These are phyloP conservation scores for Bipolaris oryzae DNA, from an alignment of 2,329 filamentous ascomycete species.

Conservation along the genomic window DNA sequence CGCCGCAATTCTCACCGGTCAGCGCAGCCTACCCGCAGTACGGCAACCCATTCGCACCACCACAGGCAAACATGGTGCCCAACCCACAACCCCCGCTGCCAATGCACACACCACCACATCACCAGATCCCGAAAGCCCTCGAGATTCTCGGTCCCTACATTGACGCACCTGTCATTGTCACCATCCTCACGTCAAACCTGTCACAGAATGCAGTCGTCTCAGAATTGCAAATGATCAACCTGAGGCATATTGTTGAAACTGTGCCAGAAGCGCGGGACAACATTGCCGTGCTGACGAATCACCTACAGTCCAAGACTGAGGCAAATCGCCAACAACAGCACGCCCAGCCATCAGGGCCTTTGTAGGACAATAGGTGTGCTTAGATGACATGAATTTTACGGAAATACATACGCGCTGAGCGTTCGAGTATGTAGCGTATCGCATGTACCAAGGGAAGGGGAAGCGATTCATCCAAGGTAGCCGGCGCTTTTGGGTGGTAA, in stretches of 20 bases:
- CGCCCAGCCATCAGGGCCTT: conserved; percentile 5
- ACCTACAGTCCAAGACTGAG: conserved; percentile 24
- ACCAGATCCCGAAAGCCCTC: conserved; percentile 46
- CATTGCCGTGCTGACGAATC: conserved; percentile 36
- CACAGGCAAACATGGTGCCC: conserved; percentile 15
- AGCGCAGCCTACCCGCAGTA: conserved; percentile 34
- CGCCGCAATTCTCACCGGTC: conserved; percentile 44
- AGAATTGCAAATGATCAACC: conserved; percentile 71
- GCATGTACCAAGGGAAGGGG: neutral
- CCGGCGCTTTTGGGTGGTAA: conserved; percentile 4
- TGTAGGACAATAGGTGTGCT: neutral
- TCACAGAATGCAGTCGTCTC: conserved; percentile 42
- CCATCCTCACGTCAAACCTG: conserved; percentile 43
- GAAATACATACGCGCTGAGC: neutral
- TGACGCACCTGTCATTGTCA: conserved; percentile 49
- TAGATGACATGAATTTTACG: neutral
- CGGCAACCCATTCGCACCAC: conserved; percentile 28
- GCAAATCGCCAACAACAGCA: conserved; percentile 12
- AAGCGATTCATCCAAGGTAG: too few relatives aligned
- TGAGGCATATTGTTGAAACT: conserved; percentile 69
- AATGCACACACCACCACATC: conserved; percentile 26
- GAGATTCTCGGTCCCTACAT: conserved; percentile 54
- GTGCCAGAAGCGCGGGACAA: conserved; percentile 71
- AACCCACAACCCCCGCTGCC: conserved; percentile 18
- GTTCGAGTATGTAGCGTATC: neutral